These are phyloP conservation scores for Sporisorium graminicola DNA, from an alignment of 1,284 basidiomycete genomes.

Conservation along the genomic window DNA sequence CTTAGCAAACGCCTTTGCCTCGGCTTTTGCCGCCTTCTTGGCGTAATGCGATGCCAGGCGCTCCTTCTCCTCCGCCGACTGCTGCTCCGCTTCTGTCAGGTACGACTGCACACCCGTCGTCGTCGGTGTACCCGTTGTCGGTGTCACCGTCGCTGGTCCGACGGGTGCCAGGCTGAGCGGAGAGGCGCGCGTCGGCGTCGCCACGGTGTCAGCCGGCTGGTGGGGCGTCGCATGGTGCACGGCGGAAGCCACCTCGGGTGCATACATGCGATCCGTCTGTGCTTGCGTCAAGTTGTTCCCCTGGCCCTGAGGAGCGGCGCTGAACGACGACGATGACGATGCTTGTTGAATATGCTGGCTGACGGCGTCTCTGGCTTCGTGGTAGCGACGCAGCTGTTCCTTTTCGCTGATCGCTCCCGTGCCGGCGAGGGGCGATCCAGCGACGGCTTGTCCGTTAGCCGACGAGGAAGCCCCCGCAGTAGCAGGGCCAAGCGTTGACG, in stretches of 20 bases:
- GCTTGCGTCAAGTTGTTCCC: background rate
- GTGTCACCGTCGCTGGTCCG: background rate
- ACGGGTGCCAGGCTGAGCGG: background rate
- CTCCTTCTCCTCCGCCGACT: conserved; percentile 45
- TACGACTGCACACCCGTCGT: conserved; percentile 24
- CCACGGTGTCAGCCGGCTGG: conserved; percentile 32
- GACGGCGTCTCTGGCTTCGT: conserved; percentile 59
- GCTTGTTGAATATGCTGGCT: conserved; percentile 29
- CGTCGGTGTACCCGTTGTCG: background rate
- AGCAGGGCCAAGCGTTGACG: background rate
- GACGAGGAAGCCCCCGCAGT: background rate
- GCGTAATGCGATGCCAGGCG: conserved; percentile 49
- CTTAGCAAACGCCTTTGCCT: conserved; percentile 30
- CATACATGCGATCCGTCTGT: conserved; percentile 11
- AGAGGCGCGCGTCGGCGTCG: conserved; percentile 16
- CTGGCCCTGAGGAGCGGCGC: background rate
- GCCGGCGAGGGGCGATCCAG: background rate
- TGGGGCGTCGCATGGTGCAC: conserved; percentile 40
- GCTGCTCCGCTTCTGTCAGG: conserved; percentile 46
- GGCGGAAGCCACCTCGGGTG: conserved; percentile 42
- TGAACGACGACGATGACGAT: conserved; percentile 8
- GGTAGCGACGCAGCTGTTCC: conserved; percentile 58
- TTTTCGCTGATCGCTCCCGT: conserved; percentile 40
- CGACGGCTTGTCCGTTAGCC: background rate
- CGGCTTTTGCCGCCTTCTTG: conserved; percentile 33